Conservation (phyloP, 2,329 filamentous ascomycete genomes). For the Periconia sp. region DNA sequence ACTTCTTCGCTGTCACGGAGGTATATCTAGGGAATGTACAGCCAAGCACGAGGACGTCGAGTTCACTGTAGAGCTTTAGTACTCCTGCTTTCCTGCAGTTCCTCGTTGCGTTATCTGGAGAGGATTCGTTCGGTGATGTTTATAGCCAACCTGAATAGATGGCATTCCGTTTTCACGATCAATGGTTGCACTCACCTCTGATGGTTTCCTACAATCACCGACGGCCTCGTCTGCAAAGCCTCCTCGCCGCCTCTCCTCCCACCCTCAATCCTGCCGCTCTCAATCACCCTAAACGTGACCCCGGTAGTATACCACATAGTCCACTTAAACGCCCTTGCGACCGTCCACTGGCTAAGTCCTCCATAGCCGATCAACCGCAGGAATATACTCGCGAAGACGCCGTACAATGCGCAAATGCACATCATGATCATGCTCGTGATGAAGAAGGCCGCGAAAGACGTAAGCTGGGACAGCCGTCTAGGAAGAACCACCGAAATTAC, state of each 20-base stretch:
- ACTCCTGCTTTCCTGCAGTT: neutral
- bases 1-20: slow-evolving; percentile 90
- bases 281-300: slow-evolving; percentile 73
- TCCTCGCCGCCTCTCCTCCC: slow-evolving; percentile 40
- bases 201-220: slow-evolving; percentile 93
- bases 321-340: slow-evolving; percentile 79
- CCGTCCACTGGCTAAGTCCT: slow-evolving; percentile 84
- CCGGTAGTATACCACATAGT: slow-evolving; percentile 77
- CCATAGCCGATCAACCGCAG: slow-evolving; percentile 75
- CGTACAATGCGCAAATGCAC: slow-evolving; percentile 66
- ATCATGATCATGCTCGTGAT: slow-evolving; percentile 50
- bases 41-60: slow-evolving; percentile 92
- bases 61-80: slow-evolving; percentile 60
- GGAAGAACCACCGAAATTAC: slow-evolving; percentile 36
- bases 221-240: slow-evolving; percentile 64
- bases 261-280: slow-evolving; percentile 36
- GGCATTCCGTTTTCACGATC: too few relatives aligned
- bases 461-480: slow-evolving; percentile 32
- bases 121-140: too few relatives aligned
- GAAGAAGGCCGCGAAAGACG: slow-evolving; percentile 71
- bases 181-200: slow-evolving; percentile 65
- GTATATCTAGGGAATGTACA: slow-evolving; percentile 89
- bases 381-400: slow-evolving; percentile 73
- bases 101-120: too few relatives aligned
- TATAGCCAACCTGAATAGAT: too few relatives aligned